phyloP scores from a whole-genome alignment of 1,284 basidiomycete genomes.

The Fomitopsis pinicola region DNA sequence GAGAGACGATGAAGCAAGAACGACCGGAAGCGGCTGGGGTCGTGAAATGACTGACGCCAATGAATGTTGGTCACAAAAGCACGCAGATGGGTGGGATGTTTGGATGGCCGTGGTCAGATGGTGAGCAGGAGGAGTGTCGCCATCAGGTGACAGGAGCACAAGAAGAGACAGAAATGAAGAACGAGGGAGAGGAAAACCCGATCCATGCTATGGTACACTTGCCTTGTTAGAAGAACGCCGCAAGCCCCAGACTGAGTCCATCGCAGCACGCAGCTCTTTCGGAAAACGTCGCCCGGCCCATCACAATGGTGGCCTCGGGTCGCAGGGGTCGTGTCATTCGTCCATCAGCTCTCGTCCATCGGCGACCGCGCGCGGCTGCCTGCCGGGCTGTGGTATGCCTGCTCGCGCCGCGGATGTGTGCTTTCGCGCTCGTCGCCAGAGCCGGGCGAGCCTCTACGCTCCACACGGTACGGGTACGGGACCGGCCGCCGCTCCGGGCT shows the following conservation, averaged over 20 bases:
- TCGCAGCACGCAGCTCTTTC: neutral
- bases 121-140: neutral
- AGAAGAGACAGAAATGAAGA: neutral
- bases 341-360: slow-evolving; percentile 13
- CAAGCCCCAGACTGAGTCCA: slow-evolving; percentile 7
- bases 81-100: neutral
- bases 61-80: neutral
- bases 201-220: neutral
- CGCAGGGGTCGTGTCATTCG: neutral
- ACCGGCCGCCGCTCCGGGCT: slow-evolving; percentile 11
- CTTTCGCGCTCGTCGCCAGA: slow-evolving; percentile 3
- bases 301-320: neutral
- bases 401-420: slow-evolving; percentile 3
- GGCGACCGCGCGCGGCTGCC: slow-evolving; percentile 15
- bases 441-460: slow-evolving; percentile 8
- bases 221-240: neutral
- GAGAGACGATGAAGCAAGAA: slow-evolving; percentile 3
- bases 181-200: neutral
- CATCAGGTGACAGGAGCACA: neutral
- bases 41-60: neutral
- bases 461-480: slow-evolving; percentile 6
- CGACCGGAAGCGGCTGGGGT: neutral
- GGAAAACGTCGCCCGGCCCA: neutral
- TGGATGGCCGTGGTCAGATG: neutral
- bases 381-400: slow-evolving; percentile 11